These are phyloP conservation scores for Kodamaea nitidulidarum DNA, from an alignment of 805 yeast species.

Conservation along the genomic window DNA sequence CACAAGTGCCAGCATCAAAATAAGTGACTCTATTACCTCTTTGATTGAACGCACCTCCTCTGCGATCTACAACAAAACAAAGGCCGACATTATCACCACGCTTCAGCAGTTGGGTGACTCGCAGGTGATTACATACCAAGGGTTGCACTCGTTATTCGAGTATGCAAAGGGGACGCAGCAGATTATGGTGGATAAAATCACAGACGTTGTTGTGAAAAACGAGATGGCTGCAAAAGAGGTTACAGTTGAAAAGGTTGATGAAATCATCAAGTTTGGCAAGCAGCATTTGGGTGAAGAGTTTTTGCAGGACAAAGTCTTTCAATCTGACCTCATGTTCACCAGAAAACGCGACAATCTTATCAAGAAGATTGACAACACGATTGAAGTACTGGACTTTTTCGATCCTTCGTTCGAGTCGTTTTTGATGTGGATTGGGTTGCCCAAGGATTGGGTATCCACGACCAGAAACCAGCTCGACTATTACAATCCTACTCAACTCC, in stretches of 20 bases:
- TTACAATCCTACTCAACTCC: constrained; percentile 30
- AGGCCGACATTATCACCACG: constrained; percentile 46
- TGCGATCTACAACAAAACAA: constrained; percentile 58
- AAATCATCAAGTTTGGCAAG: constrained; percentile 60
- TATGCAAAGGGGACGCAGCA: constrained; percentile 70
- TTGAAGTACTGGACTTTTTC: constrained; percentile 70
- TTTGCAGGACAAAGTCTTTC: constrained; percentile 57
- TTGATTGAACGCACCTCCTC: constrained; percentile 59
- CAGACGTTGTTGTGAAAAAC: constrained; percentile 56
- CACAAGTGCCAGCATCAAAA: constrained; percentile 47
- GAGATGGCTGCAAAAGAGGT: constrained; percentile 65
- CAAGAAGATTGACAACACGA: constrained; percentile 53
- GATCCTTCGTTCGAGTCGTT: constrained; percentile 71
- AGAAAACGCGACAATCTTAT: constrained; percentile 60
- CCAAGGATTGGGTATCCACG: constrained; percentile 24
- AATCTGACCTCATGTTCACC: constrained; percentile 78
- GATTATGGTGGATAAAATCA: constrained; percentile 61
- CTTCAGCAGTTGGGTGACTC: constrained; percentile 49
- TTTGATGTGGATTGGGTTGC: constrained; percentile 41
- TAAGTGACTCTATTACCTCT: constrained; percentile 56
- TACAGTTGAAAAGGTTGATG: constrained; percentile 58
- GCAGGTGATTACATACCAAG: constrained; percentile 55
- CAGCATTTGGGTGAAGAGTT: constrained; percentile 60
- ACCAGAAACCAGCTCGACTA: constrained; percentile 26
- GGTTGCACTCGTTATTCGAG: constrained; percentile 58